Conservation (phyloP, 1,284 basidiomycete species). For the Trichosporon inkin region DNA sequence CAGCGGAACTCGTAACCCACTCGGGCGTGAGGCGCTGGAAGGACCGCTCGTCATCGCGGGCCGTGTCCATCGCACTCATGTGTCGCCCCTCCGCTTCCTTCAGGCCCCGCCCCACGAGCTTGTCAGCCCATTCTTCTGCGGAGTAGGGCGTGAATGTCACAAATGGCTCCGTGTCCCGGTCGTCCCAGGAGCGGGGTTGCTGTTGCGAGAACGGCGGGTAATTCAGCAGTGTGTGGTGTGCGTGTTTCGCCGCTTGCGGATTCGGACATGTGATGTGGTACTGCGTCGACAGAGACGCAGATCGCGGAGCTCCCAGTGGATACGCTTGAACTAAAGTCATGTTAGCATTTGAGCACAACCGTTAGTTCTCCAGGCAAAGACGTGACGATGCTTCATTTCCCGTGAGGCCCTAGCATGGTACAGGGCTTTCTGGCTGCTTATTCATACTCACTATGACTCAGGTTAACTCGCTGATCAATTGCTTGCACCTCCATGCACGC, state of each 20-base stretch:
- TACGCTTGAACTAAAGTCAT: constrained; percentile 26
- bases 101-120: neutral
- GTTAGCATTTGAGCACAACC: neutral
- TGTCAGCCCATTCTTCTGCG: constrained; percentile 10
- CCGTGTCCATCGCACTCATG: neutral
- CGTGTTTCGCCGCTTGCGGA: constrained; percentile 6
- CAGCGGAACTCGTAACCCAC: neutral
- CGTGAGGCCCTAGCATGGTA: too few species aligned
- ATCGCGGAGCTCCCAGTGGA: constrained; percentile 24
- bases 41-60: constrained; percentile 12
- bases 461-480: neutral
- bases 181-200: neutral
- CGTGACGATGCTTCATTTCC: too few species aligned
- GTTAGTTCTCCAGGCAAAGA: too few species aligned
- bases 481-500: neutral
- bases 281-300: constrained; percentile 20
- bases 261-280: constrained; percentile 24
- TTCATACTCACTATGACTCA: neutral
- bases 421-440: too few species aligned
- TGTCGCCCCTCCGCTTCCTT: neutral
- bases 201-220: constrained; percentile 19
- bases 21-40: constrained; percentile 3
- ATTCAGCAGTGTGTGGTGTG: constrained; percentile 17
- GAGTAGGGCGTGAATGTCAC: neutral
- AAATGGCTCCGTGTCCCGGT: neutral